Evolutionary conservation across 345 rosid genomes (phyloP), one percentile per base, ranked within the genome.

Genomic region (Aethionema arabicum): DNA sequence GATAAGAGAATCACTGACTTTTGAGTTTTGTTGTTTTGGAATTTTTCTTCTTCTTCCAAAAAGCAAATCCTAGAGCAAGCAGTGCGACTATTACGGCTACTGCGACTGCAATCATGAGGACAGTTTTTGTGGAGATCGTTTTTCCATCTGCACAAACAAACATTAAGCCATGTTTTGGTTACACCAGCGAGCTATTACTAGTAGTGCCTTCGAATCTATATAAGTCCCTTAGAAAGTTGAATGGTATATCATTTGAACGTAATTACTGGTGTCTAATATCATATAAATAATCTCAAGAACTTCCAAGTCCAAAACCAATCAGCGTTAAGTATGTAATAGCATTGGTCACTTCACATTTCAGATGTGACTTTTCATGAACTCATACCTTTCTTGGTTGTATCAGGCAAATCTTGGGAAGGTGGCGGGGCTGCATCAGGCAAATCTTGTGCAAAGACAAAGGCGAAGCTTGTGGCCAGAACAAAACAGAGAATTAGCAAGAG

Each of bases 1-100:
- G 30, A 27, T 9, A 0, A 16, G 31, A 14, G 5, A 56, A 56
- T 14, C 11, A 46, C 72, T 68, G 41, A 59, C 72, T 36, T 43
- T 35, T 11, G 36, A 2, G 27, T 0, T 33, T 52, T 36, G 11
- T 0, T 36, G 41, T 37, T 43, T 36, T 68, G 61, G 54, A 68
- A 33, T 11, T 12, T 44, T 60, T 59, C 60, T n/a, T n/a, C n/a
- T 59, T 52, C 61, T 52, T 59, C 54, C 41, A 36, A 59, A 8
- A 1, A 43, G 52, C 30, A 3, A 59, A 14, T 5, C 66, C 66
- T 2, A 59, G 1, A 43, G 39, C 61, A n/a, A n/a, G n/a, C n/a
- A n/a, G n/a, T 3, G 2, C 40, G 32, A 68, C 7, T 4, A 43
- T 42, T 52, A 59, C 8, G 2, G 52, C 48, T 5, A 3, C n/a